Conservation (phyloP, 2,329 filamentous ascomycete species). For the Fonsecaea multimorphosa region DNA sequence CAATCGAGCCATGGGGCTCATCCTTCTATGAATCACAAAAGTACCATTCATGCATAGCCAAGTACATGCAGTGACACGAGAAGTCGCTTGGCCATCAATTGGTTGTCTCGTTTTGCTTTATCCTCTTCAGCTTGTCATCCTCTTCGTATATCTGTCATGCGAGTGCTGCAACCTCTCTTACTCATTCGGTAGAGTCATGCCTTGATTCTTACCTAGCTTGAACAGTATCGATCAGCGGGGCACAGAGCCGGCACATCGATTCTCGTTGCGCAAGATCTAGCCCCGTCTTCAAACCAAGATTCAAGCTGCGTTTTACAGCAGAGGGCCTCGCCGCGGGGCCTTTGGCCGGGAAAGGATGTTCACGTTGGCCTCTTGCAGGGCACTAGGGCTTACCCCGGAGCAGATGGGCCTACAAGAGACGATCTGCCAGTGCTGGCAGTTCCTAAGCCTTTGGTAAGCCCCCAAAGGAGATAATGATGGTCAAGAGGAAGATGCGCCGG, state of each 20-base stretch:
- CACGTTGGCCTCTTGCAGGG: constrained; percentile 9
- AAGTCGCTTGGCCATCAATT: neutral
- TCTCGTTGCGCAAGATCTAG: constrained; percentile 11
- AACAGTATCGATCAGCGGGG: neutral
- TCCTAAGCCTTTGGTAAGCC: constrained; percentile 19
- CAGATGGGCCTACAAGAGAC: neutral
- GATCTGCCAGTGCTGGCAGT: neutral
- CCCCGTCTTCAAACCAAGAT: constrained; percentile 2
- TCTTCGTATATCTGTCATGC: constrained; percentile 1
- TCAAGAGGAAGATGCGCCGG: neutral
- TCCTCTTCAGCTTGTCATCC: neutral
- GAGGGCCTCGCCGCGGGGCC: neutral
- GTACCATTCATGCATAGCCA: neutral
- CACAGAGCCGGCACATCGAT: no score
- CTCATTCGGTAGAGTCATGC: neutral
- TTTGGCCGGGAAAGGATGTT: constrained; percentile 6
- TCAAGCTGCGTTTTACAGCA: constrained; percentile 2
- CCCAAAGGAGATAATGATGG: constrained; percentile 20
- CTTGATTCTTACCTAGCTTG: neutral
- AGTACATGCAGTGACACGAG: neutral
- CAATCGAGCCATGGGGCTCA: neutral
- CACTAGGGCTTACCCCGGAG: constrained; percentile 6
- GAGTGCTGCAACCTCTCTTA: neutral
- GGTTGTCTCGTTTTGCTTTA: neutral
- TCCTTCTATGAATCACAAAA: neutral